Evolutionary conservation across 164 flowering plant species (phyloP), one percentile per base, ranked within the genome.

Genomic region (Berberis thunbergii): DNA sequence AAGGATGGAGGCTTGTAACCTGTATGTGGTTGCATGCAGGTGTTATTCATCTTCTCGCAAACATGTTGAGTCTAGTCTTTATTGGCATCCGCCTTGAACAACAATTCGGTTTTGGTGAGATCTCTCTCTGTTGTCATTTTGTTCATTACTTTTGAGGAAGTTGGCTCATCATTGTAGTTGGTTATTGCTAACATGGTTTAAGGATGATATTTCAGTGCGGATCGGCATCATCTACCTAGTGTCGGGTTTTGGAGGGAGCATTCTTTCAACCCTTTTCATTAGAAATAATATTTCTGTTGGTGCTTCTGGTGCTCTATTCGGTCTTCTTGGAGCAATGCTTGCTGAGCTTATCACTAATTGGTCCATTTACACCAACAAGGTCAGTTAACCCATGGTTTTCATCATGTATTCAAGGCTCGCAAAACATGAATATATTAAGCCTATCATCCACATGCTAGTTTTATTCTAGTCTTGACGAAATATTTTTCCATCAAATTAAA

Each of bases 11-110:
- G 64, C 87, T 91, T 56, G 12, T 91, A 59, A 72, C 84, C n/a
- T 84, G 86, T 69, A 80, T 86, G 13, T 91, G 98, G 98, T 69
- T 91, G 68, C 98, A 91, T 64, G 94, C 89, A 11, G 98, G 96
- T 62, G 59, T 89, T 2, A 70, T 91, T 67, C 98, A 91, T 79
- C 74, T 91, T 63, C 69, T 84, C 44, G 86, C 76, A 4, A 89
- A 87, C 71, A 91, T 91, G 98, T 65, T 91, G 60, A 78, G 92
- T 69, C 74, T 91, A 41, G 72, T 84, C 60, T 76, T 87, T 66
- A 80, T 89, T 64, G 98, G 98, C 7, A 83, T 87, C 58, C 94
- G 94, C 65, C 87, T 91, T 9, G 97, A 91, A 50, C 96, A 87
- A 61, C 90, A 88, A 62, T 91, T 87, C 73, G 96, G 97, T 1